These are phyloP conservation scores for Trypanosoma avium DNA, from an alignment of 208 protist genomes.

Conservation along the genomic window DNA sequence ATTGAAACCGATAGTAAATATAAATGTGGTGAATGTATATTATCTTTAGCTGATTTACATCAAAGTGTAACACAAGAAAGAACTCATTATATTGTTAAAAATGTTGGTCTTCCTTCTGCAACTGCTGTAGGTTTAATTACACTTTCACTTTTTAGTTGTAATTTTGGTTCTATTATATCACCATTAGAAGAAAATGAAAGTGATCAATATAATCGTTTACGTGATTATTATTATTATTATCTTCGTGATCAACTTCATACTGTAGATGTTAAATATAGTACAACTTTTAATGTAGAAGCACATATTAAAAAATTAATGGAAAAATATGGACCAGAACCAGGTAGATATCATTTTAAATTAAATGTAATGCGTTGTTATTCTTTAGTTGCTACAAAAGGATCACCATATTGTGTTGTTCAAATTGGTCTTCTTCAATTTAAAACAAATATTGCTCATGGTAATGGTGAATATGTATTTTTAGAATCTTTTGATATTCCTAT, in stretches of 20 bases:
- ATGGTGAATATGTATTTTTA: conserved; percentile 53
- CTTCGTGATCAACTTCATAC: conserved; percentile 48
- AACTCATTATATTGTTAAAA: conserved; percentile 65
- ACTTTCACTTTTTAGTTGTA: conserved; percentile 43
- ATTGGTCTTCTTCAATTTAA: conserved; percentile 57
- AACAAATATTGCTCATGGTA: conserved; percentile 45
- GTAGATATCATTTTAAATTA: conserved; percentile 47
- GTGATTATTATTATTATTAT: conserved; percentile 77
- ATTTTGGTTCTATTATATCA: conserved; percentile 49
- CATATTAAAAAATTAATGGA: conserved; percentile 59
- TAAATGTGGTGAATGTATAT: conserved; percentile 57
- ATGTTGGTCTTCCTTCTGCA: conserved; percentile 33
- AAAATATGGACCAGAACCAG: conserved; percentile 78
- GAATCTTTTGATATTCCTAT: conserved; percentile 65
- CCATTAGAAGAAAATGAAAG: conserved; percentile 34
- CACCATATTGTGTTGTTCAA: conserved; percentile 22
- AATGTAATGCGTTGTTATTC: conserved; percentile 46
- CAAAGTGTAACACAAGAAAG: conserved; percentile 46
- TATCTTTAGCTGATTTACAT: conserved; percentile 60
- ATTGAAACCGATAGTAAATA: conserved; percentile 35
- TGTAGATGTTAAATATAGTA: conserved; percentile 63
- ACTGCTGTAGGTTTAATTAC: conserved; percentile 66
- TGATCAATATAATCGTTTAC: conserved; percentile 45
- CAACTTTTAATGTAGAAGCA: conserved; percentile 60
- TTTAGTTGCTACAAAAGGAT: conserved; percentile 14